These are phyloP conservation scores for Platanus orientalis DNA, from an alignment of 164 flowering plant species.

Conservation along the genomic window DNA sequence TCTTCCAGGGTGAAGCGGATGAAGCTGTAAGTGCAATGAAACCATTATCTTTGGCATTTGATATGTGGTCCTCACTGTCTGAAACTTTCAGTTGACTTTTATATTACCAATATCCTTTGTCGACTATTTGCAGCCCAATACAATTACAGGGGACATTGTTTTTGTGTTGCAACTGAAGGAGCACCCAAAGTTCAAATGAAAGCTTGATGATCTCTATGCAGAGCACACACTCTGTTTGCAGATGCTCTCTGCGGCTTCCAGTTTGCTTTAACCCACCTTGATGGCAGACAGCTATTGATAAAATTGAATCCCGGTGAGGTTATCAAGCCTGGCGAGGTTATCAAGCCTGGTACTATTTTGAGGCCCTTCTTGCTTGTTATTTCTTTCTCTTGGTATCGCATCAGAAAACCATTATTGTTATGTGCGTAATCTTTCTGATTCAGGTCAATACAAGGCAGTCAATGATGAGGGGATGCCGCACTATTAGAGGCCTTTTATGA, in stretches of 20 bases:
- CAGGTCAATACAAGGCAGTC: slow-evolving; percentile 50
- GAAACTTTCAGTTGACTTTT: not conserved
- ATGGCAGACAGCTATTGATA: slow-evolving; percentile 51
- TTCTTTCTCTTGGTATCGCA: not conserved
- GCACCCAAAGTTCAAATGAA: slow-evolving; percentile 46
- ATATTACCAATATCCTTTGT: not conserved
- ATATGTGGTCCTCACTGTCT: not conserved
- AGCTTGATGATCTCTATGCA: slow-evolving; percentile 41
- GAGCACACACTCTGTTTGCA: slow-evolving; percentile 44
- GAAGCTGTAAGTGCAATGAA: slow-evolving; percentile 42
- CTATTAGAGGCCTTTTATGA: slow-evolving; percentile 51
- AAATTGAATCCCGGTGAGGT: slow-evolving; percentile 54
- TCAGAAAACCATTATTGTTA: too few relatives aligned
- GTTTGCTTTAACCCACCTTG: slow-evolving; percentile 53
- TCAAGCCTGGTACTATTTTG: slow-evolving; percentile 47
- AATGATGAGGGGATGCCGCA: slow-evolving; percentile 67
- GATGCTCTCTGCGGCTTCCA: slow-evolving; percentile 61
- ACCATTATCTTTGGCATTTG: not conserved
- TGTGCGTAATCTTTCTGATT: not conserved
- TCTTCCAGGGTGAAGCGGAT: slow-evolving; percentile 58
- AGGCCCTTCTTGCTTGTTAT: not conserved
- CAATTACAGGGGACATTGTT: slow-evolving; percentile 47
- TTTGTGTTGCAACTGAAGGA: slow-evolving; percentile 47
- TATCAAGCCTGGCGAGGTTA: slow-evolving; percentile 52
- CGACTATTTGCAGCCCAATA: slow-evolving; percentile 50